Conservation (phyloP, 2,329 filamentous ascomycete species). For the Didymella pomorum region DNA sequence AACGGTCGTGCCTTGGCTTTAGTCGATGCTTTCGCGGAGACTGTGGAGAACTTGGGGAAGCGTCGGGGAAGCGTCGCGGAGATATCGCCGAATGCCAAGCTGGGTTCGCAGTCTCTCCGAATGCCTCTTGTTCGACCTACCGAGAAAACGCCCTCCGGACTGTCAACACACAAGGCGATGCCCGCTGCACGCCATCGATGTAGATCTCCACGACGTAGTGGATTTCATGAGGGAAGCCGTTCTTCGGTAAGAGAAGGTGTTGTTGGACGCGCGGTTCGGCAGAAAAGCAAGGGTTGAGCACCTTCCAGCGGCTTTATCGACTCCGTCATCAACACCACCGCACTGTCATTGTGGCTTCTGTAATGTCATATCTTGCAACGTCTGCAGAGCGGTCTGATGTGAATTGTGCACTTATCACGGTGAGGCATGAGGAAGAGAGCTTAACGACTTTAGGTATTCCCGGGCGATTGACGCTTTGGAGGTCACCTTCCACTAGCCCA, state of each 20-base stretch:
- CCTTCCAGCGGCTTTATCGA: neutral
- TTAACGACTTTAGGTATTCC: neutral
- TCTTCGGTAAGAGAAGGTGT: neutral
- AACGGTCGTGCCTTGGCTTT: slow-evolving; percentile 14
- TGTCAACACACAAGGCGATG: neutral
- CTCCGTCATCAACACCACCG: neutral
- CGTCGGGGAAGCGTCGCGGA: slow-evolving; percentile 15
- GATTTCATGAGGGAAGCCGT: neutral
- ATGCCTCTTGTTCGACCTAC: neutral
- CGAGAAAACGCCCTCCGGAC: slow-evolving; percentile 1
- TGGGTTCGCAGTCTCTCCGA: slow-evolving; percentile 17
- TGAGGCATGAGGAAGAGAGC: neutral
- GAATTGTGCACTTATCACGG: too few relatives aligned
- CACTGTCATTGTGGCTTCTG: neutral
- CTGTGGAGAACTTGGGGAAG: slow-evolving; percentile 22
- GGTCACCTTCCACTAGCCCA: neutral
- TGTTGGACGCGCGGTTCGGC: neutral
- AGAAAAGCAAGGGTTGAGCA: neutral
- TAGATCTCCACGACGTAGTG: too few relatives aligned
- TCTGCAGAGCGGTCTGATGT: neutral
- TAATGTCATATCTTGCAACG: neutral
- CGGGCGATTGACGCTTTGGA: neutral
- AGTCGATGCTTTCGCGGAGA: slow-evolving; percentile 18
- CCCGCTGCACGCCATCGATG: neutral
- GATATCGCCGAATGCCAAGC: slow-evolving; percentile 15